A percentile compares a stretch with the other conserved stretches of the same genome.
These are phyloP conservation scores for Arachis monticola DNA, from an alignment of 331 rosid species.

Conservation along the genomic window DNA sequence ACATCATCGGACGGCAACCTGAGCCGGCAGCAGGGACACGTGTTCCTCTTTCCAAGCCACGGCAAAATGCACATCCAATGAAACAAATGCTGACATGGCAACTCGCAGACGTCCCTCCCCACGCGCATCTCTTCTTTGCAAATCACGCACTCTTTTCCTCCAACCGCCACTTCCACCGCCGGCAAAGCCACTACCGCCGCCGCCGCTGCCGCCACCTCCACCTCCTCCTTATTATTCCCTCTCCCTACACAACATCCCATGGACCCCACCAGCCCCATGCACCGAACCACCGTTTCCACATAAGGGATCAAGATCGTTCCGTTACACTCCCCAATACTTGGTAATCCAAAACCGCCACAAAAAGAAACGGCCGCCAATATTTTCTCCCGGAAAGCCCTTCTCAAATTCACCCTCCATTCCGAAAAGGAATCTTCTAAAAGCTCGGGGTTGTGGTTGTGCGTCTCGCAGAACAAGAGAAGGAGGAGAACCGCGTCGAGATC, in stretches of 20 bases:
- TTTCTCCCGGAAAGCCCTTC: constrained; percentile 31
- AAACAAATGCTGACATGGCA: constrained; percentile 86
- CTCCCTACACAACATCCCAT: constrained; percentile 41
- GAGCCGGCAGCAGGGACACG: constrained; percentile 88
- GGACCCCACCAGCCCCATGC: constrained; percentile 58
- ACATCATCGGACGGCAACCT: constrained; percentile 80
- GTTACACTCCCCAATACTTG: constrained; percentile 42
- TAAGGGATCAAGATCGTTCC: constrained; percentile 58
- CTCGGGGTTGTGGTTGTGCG: constrained; percentile 61
- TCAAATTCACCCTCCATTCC: constrained; percentile 59
- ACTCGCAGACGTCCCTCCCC: constrained; percentile 75
- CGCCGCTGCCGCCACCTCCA: constrained; percentile 68
- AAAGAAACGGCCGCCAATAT: constrained; percentile 48
- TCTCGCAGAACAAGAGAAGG: constrained; percentile 81
- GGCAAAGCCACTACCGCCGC: constrained; percentile 63
- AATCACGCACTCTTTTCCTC: constrained; percentile 73
- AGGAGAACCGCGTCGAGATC: constrained; percentile 72
- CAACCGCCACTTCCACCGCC: constrained; percentile 53
- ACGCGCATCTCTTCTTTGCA: constrained; percentile 79
- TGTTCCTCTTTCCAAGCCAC: constrained; percentile 80
- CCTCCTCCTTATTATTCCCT: constrained; percentile 28
- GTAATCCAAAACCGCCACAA: constrained; percentile 31
- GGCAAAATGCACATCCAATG: constrained; percentile 86
- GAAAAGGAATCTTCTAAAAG: constrained; percentile 51
- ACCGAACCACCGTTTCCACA: constrained; percentile 61